Evolutionary conservation across 345 rosid species (phyloP).

Genomic region (Euphorbia pulcherrima): DNA sequence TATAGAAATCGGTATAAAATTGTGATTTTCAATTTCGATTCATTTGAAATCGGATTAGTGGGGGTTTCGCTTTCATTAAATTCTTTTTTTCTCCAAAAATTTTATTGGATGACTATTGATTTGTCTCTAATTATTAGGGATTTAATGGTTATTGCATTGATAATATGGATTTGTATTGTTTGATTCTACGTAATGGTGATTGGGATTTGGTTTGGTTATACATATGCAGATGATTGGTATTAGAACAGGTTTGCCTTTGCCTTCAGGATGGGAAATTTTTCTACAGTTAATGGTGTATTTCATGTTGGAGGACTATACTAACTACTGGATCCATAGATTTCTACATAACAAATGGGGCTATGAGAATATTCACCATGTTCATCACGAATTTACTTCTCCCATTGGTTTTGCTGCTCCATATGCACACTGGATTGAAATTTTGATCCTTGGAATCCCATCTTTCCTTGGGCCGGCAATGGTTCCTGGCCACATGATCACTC

Average conservation of each 20-base stretch:
- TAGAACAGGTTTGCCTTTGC: constrained; percentile 68
- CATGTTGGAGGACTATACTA: constrained; percentile 78
- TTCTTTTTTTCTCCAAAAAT: not conserved
- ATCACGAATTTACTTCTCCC: constrained; percentile 84
- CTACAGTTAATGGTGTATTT: constrained; percentile 71
- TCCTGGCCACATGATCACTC: constrained; percentile 93
- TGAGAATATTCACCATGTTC: constrained; percentile 81
- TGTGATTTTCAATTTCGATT: not conserved
- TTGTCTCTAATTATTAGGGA: not conserved
- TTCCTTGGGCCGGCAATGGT: constrained; percentile 89
- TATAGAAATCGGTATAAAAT: not conserved
- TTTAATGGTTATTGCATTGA: not conserved
- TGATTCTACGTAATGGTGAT: constrained; percentile 2
- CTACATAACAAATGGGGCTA: constrained; percentile 87
- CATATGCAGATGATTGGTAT: constrained; percentile 62
- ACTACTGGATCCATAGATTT: constrained; percentile 86
- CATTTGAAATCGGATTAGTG: not conserved
- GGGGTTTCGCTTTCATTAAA: not conserved
- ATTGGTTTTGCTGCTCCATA: constrained; percentile 82
- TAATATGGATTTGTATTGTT: not conserved
- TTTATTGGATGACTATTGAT: not conserved
- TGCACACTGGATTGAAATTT: constrained; percentile 88
- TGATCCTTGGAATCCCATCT: constrained; percentile 88
- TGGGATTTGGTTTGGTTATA: not conserved
- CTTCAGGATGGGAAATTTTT: constrained; percentile 62